phyloP scores from a whole-genome alignment of 2,329 filamentous ascomycete genomes.

The Calycina herbarum region DNA sequence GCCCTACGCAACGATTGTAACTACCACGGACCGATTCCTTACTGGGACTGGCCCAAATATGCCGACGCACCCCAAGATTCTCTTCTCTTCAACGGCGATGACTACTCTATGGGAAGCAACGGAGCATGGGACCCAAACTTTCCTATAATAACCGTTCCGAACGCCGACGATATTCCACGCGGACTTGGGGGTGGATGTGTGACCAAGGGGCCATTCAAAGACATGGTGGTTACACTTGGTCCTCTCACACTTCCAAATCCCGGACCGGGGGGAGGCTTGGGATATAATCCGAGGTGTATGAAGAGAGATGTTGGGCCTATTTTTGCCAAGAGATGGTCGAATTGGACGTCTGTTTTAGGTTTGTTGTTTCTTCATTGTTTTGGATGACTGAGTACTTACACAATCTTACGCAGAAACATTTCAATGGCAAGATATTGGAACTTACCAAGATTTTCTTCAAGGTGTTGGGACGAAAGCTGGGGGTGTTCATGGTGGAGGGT shows the following conservation, averaged over 20 bases:
- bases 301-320: conserved; percentile 6
- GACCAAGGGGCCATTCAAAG: conserved; percentile 46
- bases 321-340: background rate
- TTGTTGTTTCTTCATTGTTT: background rate
- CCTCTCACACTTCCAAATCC: conserved; percentile 18
- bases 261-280: background rate
- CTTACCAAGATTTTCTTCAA: conserved; percentile 5
- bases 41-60: conserved; percentile 44
- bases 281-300: conserved; percentile 13
- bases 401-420: background rate
- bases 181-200: conserved; percentile 59
- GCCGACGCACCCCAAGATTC: conserved; percentile 49
- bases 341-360: conserved; percentile 10
- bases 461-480: background rate
- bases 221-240: conserved; percentile 32
- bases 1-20: conserved; percentile 43
- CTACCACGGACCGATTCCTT: conserved; percentile 39
- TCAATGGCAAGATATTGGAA: background rate
- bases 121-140: conserved; percentile 40
- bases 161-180: conserved; percentile 36
- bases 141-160: conserved; percentile 22
- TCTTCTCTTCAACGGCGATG: conserved; percentile 54
- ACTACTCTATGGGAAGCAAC: conserved; percentile 45
- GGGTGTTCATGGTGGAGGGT: conserved; percentile 22
- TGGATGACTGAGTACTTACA: background rate